phyloP scores from a whole-genome alignment of 805 yeast genomes.

The Saccharomycopsis amapae region DNA sequence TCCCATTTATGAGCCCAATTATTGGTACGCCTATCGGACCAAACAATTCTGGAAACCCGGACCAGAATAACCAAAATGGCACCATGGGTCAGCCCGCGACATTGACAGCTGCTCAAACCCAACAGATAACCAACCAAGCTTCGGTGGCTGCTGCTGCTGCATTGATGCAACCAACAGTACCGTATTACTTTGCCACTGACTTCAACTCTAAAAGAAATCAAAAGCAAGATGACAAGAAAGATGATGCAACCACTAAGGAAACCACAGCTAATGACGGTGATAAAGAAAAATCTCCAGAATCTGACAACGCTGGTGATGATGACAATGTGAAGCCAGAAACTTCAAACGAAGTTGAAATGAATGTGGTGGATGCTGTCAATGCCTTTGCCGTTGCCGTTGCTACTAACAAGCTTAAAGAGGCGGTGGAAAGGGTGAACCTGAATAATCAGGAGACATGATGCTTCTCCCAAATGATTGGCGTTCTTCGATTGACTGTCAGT shows the following conservation, averaged over 20 bases:
- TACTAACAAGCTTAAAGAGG: neutral
- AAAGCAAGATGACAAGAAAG: neutral
- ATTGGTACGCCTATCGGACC: conserved; percentile 8
- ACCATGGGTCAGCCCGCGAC: too few species aligned
- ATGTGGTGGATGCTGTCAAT: neutral
- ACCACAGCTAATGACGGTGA: neutral
- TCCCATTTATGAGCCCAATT: conserved; percentile 3
- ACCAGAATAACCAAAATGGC: neutral
- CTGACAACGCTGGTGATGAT: neutral
- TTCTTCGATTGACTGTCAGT: too few species aligned
- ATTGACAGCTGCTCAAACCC: neutral
- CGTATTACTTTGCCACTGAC: conserved; percentile 16
- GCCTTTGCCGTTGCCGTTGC: neutral
- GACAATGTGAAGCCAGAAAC: neutral
- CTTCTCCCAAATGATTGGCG: too few species aligned
- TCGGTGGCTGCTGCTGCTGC: conserved; percentile 3
- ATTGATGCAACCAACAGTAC: conserved; percentile 19
- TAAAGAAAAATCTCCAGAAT: neutral
- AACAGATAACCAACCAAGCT: neutral
- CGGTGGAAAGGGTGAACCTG: neutral
- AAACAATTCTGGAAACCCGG: neutral
- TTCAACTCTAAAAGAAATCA: conserved; percentile 31
- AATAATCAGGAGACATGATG: neutral
- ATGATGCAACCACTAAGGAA: neutral
- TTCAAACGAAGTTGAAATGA: neutral